Conservation (phyloP, 371 early-diverging fungal genomes). For the Sporodiniella umbellata region DNA sequence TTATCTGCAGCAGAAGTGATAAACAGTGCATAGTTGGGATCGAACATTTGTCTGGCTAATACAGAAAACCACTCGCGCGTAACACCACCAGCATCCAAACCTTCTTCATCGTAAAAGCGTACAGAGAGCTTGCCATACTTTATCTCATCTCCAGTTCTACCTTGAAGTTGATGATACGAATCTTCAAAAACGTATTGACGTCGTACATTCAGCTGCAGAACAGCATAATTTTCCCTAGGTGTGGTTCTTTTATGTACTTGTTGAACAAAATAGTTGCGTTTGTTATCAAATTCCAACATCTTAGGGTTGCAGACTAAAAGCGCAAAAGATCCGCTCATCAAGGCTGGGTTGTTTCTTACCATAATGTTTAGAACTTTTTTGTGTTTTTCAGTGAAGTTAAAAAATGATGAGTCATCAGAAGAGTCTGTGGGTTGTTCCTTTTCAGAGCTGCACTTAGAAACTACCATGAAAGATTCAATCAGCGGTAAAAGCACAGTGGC, state of each 20-base stretch:
- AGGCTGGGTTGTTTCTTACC: constrained; percentile 93
- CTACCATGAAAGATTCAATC: constrained; percentile 97
- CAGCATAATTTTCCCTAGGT: constrained; percentile 65
- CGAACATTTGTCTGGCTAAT: constrained; percentile 96
- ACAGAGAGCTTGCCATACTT: constrained; percentile 93
- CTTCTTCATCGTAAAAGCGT: constrained; percentile 96
- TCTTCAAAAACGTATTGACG: constrained; percentile 96
- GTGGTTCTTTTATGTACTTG: constrained; percentile 82
- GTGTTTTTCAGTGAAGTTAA: constrained; percentile 90
- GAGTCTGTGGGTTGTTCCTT: constrained; percentile 33
- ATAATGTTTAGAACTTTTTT: constrained; percentile 94
- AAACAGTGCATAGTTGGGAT: constrained; percentile 98
- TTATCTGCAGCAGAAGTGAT: constrained; percentile 93
- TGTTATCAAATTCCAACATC: constrained; percentile 98
- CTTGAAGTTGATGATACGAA: constrained; percentile 92
- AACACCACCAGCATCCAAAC: constrained; percentile 98
- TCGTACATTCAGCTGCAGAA: constrained; percentile 87
- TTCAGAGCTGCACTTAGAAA: constrained; percentile 70
- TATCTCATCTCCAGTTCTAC: constrained; percentile 88
- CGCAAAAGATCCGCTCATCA: constrained; percentile 97
- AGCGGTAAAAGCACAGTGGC: constrained; percentile 92
- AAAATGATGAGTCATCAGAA: constrained; percentile 69
- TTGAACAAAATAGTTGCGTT: constrained; percentile 95
- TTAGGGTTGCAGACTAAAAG: constrained; percentile 94
- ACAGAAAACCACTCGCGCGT: constrained; percentile 99